phyloP scores from a whole-genome alignment of 768 basidiomycete genomes.

The Suillus luteus region DNA sequence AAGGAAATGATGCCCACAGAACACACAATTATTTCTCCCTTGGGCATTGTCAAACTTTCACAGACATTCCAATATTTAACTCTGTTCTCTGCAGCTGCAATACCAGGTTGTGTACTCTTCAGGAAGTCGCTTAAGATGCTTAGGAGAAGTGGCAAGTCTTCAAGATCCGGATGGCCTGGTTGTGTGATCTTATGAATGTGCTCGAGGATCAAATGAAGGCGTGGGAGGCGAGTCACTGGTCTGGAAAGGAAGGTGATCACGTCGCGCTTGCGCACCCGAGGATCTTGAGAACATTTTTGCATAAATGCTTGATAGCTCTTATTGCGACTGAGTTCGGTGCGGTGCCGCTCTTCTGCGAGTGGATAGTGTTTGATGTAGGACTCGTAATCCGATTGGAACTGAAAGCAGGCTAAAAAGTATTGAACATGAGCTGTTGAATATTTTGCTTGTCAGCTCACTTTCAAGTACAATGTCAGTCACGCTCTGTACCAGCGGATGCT shows the following conservation, averaged over 20 bases:
- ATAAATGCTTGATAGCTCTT: conserved; percentile 67
- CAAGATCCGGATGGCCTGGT: conserved; percentile 76
- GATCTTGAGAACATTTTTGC: conserved; percentile 59
- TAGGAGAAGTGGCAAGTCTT: conserved; percentile 72
- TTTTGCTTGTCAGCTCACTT: conserved; percentile 43
- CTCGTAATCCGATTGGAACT: conserved; percentile 70
- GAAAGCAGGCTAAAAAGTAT: conserved; percentile 31
- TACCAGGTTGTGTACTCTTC: conserved; percentile 87
- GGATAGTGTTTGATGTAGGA: conserved; percentile 88
- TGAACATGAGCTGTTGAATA: conserved; percentile 19
- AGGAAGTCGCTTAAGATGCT: conserved; percentile 69
- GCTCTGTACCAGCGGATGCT: conserved; percentile 80
- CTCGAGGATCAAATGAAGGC: conserved; percentile 74
- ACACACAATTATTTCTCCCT: conserved; percentile 81
- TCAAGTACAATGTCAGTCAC: conserved; percentile 87
- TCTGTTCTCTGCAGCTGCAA: conserved; percentile 87
- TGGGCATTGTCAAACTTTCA: conserved; percentile 73
- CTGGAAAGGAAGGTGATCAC: conserved; percentile 81
- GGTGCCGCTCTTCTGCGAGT: conserved; percentile 79
- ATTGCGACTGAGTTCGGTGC: conserved; percentile 73
- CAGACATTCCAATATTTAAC: conserved; percentile 85
- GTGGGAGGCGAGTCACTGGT: conserved; percentile 86
- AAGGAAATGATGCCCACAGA: not conserved
- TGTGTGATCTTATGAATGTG: conserved; percentile 68
- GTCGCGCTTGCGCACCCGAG: conserved; percentile 73